Base-by-base conservation (phyloP, 208 protist genomes). In the Trypanosomatidae sp. region DNA sequence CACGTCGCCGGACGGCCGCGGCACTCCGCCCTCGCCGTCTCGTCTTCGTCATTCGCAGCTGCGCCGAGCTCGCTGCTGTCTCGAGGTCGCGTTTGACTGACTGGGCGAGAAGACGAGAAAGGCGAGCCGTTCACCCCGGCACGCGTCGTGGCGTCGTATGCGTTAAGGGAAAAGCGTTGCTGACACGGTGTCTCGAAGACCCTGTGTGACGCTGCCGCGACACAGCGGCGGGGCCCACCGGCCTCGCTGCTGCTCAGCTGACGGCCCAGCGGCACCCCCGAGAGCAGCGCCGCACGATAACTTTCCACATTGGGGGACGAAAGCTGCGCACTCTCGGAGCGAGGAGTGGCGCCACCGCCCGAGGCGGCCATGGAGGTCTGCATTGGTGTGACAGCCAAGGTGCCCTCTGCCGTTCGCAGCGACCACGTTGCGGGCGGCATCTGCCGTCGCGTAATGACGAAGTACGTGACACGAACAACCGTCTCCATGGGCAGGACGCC, bases 401-500 rank as follows among this genome's bases (percentile, higher is more conserved):
- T 56, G 58, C 76, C 76, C 19, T 58, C 68, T 17, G 64, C 59
- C 49, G 76, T 80, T 8, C 76, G 76, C 58, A 80, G 69, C 36
- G 76, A 72, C 65, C 71, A 77, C 30, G 77, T 71, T 39, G 59
- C 9, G 28, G 46, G 30, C 10, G 76, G 64, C 76, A 74, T 74
- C 19, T 73, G 67, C 47, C 69, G 80, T 39, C 80, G 80, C 53
- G 59, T 47, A 66, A 88, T 53, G 44, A 88, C 74, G 33, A 81
- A 82, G 71, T 79, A 80, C 22, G 82, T 71, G 6, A 95, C 89
- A 19, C 77, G 78, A n/a, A 88, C 33, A 41, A 95, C 75, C 56
- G 82, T 73, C 49, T 81, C 79, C 84, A 94, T 85, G 22, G 91
- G 83, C 69, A 96, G 83, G 44, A 90, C 79, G 0, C 89, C 89